These are phyloP conservation scores for Saccharomycopsis microspora DNA, from an alignment of 805 yeast genomes.

Conservation along the genomic window DNA sequence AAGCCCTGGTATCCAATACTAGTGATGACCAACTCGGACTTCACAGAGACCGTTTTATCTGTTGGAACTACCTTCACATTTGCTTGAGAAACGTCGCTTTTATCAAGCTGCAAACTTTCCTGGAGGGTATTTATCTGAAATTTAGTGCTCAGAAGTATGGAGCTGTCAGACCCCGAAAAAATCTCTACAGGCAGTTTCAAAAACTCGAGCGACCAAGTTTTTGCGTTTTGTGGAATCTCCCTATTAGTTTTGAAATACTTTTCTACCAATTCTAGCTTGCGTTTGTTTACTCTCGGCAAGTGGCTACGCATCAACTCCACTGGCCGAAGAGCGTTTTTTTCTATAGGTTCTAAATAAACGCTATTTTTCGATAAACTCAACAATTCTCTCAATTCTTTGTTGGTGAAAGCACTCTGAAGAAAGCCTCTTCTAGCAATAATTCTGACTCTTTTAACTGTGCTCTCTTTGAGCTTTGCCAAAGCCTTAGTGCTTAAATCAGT, in stretches of 20 bases:
- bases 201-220: constrained; percentile 62
- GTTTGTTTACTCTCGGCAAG: constrained; percentile 45
- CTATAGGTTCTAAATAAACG: constrained; percentile 34
- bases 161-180: constrained; percentile 21
- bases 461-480: constrained; percentile 34
- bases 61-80: constrained; percentile 19
- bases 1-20: constrained; percentile 77
- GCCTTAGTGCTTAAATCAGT: constrained; percentile 73
- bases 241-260: constrained; percentile 27
- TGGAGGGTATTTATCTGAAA: constrained; percentile 38
- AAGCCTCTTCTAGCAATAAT: constrained; percentile 84
- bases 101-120: constrained; percentile 15
- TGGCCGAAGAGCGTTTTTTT: constrained; percentile 27
- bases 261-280: constrained; percentile 53
- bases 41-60: constrained; percentile 20
- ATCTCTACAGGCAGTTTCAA: constrained; percentile 49
- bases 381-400: constrained; percentile 82
- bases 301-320: constrained; percentile 20
- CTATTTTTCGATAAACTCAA: constrained; percentile 45
- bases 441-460: constrained; percentile 51
- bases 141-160: constrained; percentile 31
- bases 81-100: constrained; percentile 18
- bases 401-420: constrained; percentile 79
- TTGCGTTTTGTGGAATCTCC: constrained; percentile 1
- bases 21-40: constrained; percentile 59